A percentile compares a stretch with the other conserved stretches of the same genome.
Conservation (phyloP, 2,329 filamentous ascomycete species). For the Fusarium nelsonii region DNA sequence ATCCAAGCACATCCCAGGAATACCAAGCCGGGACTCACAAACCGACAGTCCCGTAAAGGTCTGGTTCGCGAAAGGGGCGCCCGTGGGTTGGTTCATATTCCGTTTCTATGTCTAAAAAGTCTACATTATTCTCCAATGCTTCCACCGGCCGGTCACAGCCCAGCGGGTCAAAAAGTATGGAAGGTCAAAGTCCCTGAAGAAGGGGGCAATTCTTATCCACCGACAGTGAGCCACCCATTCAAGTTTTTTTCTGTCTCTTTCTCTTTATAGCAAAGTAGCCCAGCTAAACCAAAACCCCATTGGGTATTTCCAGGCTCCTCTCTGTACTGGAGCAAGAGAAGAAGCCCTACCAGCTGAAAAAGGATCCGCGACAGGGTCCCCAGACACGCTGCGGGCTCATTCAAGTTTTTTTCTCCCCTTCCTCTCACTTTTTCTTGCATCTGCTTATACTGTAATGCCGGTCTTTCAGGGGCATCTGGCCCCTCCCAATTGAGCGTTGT, state of each 20-base stretch:
- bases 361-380: conserved; percentile 44
- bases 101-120: not conserved
- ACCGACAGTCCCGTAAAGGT: conserved; percentile 9
- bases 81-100: conserved; percentile 13
- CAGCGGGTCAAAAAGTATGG: conserved; percentile 28
- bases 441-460: conserved; percentile 18
- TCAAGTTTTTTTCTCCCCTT: conserved; percentile 21
- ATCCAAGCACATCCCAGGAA: conserved; percentile 23
- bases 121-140: conserved; percentile 2
- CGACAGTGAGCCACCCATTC: conserved; percentile 14
- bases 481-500: conserved; percentile 26
- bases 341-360: conserved; percentile 45
- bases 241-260: conserved; percentile 4
- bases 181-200: conserved; percentile 35
- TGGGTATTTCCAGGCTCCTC: conserved; percentile 16
- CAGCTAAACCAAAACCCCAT: not conserved
- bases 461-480: conserved; percentile 34
- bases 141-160: not conserved
- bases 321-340: conserved; percentile 4
- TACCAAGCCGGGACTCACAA: conserved; percentile 30
- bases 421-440: conserved; percentile 2
- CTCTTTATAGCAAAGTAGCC: not conserved
- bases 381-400: conserved; percentile 13
- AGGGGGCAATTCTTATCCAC: conserved; percentile 36
- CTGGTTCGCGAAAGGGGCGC: conserved; percentile 25